A percentile compares a stretch with the other conserved stretches of the same genome.
Evolutionary conservation across 1,284 basidiomycete genomes (phyloP).

Genomic region (Microbotryum saponariae): DNA sequence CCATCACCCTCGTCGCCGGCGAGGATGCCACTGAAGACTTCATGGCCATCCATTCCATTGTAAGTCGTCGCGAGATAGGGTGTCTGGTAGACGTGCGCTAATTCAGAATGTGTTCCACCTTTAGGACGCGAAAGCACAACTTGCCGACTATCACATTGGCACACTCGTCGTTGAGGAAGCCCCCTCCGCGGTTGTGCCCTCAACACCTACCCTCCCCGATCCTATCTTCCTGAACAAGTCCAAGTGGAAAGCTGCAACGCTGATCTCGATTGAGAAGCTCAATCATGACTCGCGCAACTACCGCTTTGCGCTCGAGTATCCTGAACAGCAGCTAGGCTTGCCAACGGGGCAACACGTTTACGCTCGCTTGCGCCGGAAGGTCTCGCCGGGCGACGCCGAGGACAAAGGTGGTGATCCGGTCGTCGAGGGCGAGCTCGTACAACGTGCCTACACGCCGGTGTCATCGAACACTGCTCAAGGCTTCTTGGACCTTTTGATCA

Average conservation of each 20-base stretch:
- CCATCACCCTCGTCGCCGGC: conserved; percentile 54
- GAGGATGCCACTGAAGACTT: conserved; percentile 61
- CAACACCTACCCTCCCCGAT: conserved; percentile 19
- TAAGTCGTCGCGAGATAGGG: conserved; percentile 43
- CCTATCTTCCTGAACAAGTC: conserved; percentile 49
- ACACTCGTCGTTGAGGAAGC: conserved; percentile 39
- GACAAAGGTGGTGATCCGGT: background rate
- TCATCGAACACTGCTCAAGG: conserved; percentile 48
- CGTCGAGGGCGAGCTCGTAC: conserved; percentile 47
- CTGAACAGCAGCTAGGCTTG: conserved; percentile 51
- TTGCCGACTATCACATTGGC: conserved; percentile 46
- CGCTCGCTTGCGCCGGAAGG: conserved; percentile 47
- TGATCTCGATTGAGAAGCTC: conserved; percentile 46
- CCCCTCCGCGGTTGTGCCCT: conserved; percentile 9
- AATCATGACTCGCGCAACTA: conserved; percentile 53
- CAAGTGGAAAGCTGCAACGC: conserved; percentile 50
- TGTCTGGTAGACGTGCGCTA: background rate
- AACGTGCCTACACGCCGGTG: conserved; percentile 59
- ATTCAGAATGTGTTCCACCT: too few relatives aligned
- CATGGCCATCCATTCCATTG: conserved; percentile 51
- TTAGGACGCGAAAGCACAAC: conserved; percentile 24
- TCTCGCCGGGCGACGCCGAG: conserved; percentile 25
- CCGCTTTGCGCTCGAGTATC: conserved; percentile 49
- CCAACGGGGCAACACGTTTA: conserved; percentile 60
- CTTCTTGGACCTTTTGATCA: conserved; percentile 53